Conservation (phyloP, 148 eudicot species). For the Amaranthus palmeri region DNA sequence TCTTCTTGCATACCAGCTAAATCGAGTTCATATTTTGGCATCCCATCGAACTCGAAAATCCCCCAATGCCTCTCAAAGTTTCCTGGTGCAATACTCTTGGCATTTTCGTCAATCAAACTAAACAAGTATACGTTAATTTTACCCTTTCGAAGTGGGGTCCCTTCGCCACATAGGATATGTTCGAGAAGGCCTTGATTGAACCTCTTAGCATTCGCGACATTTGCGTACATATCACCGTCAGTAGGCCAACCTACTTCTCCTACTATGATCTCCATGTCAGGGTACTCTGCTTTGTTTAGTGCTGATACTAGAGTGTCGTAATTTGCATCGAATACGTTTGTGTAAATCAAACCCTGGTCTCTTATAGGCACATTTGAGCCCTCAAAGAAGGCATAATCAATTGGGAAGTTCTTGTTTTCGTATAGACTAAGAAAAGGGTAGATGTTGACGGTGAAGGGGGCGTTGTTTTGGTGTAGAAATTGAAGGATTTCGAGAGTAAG, state of each 20-base stretch:
- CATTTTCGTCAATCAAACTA: slow-evolving; percentile 79
- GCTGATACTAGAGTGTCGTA: slow-evolving; percentile 81
- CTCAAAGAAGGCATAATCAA: slow-evolving; percentile 82
- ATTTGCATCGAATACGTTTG: slow-evolving; percentile 94
- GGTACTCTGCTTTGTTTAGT: slow-evolving; percentile 61
- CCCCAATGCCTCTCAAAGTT: slow-evolving; percentile 98
- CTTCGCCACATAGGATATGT: slow-evolving; percentile 55
- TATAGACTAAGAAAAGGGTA: slow-evolving; percentile 90
- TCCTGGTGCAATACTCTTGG: slow-evolving; percentile 84
- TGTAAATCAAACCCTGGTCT: slow-evolving; percentile 52
- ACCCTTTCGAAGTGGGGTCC: slow-evolving; percentile 75
- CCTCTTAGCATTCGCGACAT: slow-evolving; percentile 54
- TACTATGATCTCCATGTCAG: slow-evolving; percentile 68
- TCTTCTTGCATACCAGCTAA: slow-evolving; percentile 44
- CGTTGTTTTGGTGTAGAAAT: slow-evolving; percentile 49
- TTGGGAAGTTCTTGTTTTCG: slow-evolving; percentile 65
- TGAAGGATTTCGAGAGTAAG: slow-evolving; percentile 53
- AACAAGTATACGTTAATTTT: slow-evolving; percentile 58
- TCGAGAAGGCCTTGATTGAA: slow-evolving; percentile 75
- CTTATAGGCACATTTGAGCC: slow-evolving; percentile 46
- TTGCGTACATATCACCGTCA: slow-evolving; percentile 74
- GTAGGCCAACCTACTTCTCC: slow-evolving; percentile 99
- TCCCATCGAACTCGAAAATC: slow-evolving; percentile 86
- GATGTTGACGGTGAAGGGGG: slow-evolving; percentile 91
- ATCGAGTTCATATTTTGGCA: slow-evolving; percentile 78